Percentiles rank a stretch among this genome's conserved stretches.
Evolutionary conservation across 225 moss, liverwort and hornwort genomes (phyloP).

Genomic region (Sphagnum contortum): DNA sequence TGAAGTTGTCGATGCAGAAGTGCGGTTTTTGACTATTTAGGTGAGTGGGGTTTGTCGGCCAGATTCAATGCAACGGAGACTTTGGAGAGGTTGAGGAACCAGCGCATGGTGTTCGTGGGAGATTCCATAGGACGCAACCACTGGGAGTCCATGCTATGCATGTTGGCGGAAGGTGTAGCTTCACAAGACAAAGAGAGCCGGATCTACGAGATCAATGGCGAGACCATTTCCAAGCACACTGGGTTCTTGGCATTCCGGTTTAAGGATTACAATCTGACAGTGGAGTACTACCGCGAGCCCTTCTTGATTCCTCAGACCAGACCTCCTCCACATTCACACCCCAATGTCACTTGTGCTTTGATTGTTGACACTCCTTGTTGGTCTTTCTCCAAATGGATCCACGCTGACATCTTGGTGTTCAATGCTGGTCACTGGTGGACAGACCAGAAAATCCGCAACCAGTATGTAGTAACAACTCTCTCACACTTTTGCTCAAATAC

Average conservation of each 20-base stretch:
- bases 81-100: slow-evolving; percentile 56
- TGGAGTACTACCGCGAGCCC: slow-evolving; percentile 82
- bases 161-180: slow-evolving; percentile 56
- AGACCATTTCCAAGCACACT: slow-evolving; percentile 53
- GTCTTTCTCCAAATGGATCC: slow-evolving; percentile 30
- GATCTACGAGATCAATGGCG: slow-evolving; percentile 69
- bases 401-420: slow-evolving; percentile 66
- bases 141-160: slow-evolving; percentile 96
- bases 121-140: slow-evolving; percentile 84
- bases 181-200: slow-evolving; percentile 22
- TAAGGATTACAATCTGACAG: slow-evolving; percentile 64
- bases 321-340: slow-evolving; percentile 16
- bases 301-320: slow-evolving; percentile 66
- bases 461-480: slow-evolving; percentile 5
- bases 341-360: slow-evolving; percentile 32
- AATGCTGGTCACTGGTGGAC: slow-evolving; percentile 94
- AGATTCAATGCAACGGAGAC: slow-evolving; percentile 55
- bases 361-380: slow-evolving; percentile 50
- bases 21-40: too few species aligned
- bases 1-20: too few species aligned
- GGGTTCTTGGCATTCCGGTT: slow-evolving; percentile 67
- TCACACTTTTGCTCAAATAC: too few species aligned
- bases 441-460: slow-evolving; percentile 62
- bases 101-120: slow-evolving; percentile 70
- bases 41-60: neutral